Evolutionary conservation across 1,139 yeast species (phyloP).

Genomic region (Debaryomycetaceae sp.): DNA sequence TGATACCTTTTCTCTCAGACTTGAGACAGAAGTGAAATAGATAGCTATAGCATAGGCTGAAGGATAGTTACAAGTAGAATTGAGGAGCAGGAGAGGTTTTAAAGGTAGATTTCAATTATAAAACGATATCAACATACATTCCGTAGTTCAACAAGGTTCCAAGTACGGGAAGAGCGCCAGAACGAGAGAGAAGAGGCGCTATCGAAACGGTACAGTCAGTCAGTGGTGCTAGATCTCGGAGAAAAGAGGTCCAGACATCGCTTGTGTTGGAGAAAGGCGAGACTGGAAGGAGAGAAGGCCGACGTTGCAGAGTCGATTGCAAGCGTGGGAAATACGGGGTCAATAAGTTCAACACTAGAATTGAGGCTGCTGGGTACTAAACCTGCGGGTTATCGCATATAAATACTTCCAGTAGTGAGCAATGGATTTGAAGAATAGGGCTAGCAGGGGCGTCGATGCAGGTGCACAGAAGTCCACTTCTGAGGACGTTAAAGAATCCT

Average conservation of each 20-base stretch:
- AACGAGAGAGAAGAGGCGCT: not conserved
- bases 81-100: not conserved
- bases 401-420: not conserved
- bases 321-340: not conserved
- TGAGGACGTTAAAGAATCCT: constrained; percentile 43
- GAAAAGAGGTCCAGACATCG: too few species aligned
- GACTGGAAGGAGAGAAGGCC: not conserved
- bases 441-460: not conserved
- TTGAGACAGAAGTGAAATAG: not conserved
- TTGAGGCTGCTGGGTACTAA: not conserved
- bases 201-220: too few species aligned
- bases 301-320: not conserved
- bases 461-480: not conserved
- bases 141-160: not conserved
- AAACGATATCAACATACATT: not conserved
- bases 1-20: constrained; percentile 1
- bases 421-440: not conserved
- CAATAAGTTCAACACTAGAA: too few species aligned
- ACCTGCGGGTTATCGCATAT: not conserved
- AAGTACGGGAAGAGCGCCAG: not conserved
- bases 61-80: not conserved
- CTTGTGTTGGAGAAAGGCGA: not conserved
- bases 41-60: not conserved
- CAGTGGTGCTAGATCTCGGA: too few species aligned
- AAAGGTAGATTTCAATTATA: not conserved